A percentile compares a stretch with the other conserved stretches of the same genome.
phyloP scores from a whole-genome alignment of 2,329 filamentous ascomycete genomes.

The Colletotrichum limetticola region DNA sequence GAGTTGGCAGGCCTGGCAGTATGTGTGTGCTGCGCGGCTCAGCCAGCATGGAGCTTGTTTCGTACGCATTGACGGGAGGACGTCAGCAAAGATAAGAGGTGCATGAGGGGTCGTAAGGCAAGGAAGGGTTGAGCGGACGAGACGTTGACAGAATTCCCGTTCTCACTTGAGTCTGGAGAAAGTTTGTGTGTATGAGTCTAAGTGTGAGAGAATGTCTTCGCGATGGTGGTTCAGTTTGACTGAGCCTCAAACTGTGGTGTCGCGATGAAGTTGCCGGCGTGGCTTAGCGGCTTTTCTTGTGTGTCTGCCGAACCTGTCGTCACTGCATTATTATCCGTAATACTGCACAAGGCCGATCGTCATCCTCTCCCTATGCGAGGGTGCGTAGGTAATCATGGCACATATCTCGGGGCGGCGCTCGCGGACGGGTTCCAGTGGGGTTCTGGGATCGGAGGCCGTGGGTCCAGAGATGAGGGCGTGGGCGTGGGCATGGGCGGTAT shows the following conservation, averaged over 20 bases:
- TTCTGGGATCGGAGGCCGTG: constrained; percentile 27
- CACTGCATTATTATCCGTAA: not conserved
- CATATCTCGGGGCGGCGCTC: constrained; percentile 27
- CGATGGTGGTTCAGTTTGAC: constrained; percentile 21
- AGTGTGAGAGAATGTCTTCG: constrained; percentile 2
- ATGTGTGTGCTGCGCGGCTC: not conserved
- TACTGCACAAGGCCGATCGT: constrained; percentile 31
- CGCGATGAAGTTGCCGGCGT: constrained; percentile 20
- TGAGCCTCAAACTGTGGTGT: constrained; percentile 33
- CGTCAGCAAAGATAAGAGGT: not conserved
- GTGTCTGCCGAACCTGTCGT: constrained; percentile 23
- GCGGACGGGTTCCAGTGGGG: constrained; percentile 14
- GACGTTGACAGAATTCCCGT: not conserved
- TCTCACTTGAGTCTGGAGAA: not conserved
- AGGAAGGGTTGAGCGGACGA: not conserved
- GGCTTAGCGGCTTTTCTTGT: constrained; percentile 28
- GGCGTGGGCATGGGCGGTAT: constrained; percentile 5
- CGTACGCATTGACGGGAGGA: not conserved
- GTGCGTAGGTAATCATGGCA: constrained; percentile 1
- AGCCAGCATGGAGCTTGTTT: constrained; percentile 15
- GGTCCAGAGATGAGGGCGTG: not conserved
- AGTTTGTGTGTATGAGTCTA: not conserved
- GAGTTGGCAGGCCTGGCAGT: not conserved
- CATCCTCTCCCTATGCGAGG: constrained; percentile 3
- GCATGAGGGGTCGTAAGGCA: not conserved